Base-by-base conservation (phyloP, 192 early-diverging fungal genomes). In the Oehlia diaphana region DNA sequence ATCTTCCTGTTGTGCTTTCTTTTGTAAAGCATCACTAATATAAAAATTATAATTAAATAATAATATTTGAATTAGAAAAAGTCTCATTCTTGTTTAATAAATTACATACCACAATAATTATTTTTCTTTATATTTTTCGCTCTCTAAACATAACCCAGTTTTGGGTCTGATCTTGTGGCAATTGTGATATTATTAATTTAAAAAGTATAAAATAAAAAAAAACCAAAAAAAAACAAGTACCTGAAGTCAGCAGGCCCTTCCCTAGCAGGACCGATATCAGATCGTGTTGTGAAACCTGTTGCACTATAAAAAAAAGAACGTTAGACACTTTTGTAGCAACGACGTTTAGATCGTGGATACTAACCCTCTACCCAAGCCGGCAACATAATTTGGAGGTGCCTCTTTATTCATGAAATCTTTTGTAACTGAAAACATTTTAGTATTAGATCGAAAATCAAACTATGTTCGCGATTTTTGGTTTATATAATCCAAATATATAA, bases 271-370 rank as follows among this genome's bases (percentile, higher is more conserved):
- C 98, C 98, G 77, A 99, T 96, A 88, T 99, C 98, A 9, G 96
- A 96, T 33, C 96, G 93, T 31, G 98, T 99, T 14, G 98, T 99
- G 80, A 99, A 99, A 9, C 98, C 98, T 10, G 95, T 95, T 1
- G 98, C 98, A 79, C 90, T 87, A 79, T 74, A 35, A 62, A 72
- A 19, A 26, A 23, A 23, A 50, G 44, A 12, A 72, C 67, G 13
- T 78, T n/a, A 50, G 65, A 72, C 58, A 53, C 37, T 21, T 31
- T 74, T 42, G n/a, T 13, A 31, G 31, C 19, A 65, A 79, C 47
- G 3, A 67, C 3, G 26, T 26, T 70, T 26, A n/a, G 39, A 21
- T n/a, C 13, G 3, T 76, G 62, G 2, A 0, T 19, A 35, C 44
- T n/a, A 80, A 88, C 74, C 96, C 98, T 83, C 98, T 91, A 16